Evolutionary conservation across 108 stramenopile species (phyloP).

Genomic region (Nitzschia putrida): DNA sequence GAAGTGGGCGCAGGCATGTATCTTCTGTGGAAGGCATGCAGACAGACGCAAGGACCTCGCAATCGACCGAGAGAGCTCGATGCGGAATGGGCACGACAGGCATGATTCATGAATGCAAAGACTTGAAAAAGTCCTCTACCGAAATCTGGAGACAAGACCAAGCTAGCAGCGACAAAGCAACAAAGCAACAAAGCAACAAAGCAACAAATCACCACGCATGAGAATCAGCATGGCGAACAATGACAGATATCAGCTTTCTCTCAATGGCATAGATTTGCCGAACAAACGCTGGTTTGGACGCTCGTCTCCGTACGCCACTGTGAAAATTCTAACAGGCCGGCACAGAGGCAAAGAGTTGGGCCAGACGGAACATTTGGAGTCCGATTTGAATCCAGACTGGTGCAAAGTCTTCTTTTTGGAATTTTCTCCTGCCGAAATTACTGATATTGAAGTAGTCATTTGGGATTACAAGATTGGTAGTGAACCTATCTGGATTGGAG

Average conservation of each 20-base stretch:
- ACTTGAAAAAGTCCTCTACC: too few relatives aligned
- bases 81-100: too few relatives aligned
- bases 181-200: neutral
- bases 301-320: constrained; percentile 24
- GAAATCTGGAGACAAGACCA: too few relatives aligned
- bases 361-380: constrained; percentile 31
- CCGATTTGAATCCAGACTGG: constrained; percentile 25
- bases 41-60: too few relatives aligned
- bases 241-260: constrained; percentile 31
- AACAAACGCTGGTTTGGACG: constrained; percentile 11
- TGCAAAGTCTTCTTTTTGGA: constrained; percentile 39
- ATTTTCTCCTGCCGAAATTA: constrained; percentile 17
- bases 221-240: neutral
- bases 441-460: constrained; percentile 28
- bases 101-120: too few relatives aligned
- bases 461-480: constrained; percentile 24
- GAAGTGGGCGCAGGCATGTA: too few relatives aligned
- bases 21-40: too few relatives aligned
- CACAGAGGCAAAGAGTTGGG: constrained; percentile 30
- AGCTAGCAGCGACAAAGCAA: too few relatives aligned
- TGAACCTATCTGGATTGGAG: constrained; percentile 19
- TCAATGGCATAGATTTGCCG: constrained; percentile 17
- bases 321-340: constrained; percentile 26
- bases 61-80: too few relatives aligned
- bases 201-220: neutral